Percentiles rank a stretch among this genome's conserved stretches.
phyloP scores from a whole-genome alignment of 495 filamentous ascomycete genomes.

The Darksidea phi region DNA sequence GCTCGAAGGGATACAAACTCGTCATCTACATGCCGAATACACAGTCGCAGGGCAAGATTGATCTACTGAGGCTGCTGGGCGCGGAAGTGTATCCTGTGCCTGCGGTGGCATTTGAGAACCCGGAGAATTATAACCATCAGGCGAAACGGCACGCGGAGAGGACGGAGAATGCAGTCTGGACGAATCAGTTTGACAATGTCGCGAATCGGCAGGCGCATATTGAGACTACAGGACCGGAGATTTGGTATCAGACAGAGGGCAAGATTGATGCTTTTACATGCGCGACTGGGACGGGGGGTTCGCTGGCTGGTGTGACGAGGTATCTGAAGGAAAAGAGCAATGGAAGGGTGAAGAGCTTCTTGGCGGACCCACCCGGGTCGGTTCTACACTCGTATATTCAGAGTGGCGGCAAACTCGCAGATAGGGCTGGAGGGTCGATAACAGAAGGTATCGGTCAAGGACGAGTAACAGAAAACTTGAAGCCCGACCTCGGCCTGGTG shows the following conservation, averaged over 20 bases:
- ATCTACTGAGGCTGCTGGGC: conserved; percentile 83
- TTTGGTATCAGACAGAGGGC: conserved; percentile 90
- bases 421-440: conserved; percentile 84
- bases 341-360: conserved; percentile 80
- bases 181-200: conserved; percentile 96
- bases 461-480: conserved; percentile 89
- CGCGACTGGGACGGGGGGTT: conserved; percentile 89
- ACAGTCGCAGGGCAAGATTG: conserved; percentile 96
- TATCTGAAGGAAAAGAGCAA: conserved; percentile 83
- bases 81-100: conserved; percentile 99
- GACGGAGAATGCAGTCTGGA: conserved; percentile 92
- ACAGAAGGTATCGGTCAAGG: conserved; percentile 98
- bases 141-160: conserved; percentile 82
- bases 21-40: conserved; percentile 99
- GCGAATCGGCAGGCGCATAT: conserved; percentile 93
- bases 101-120: conserved; percentile 93
- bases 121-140: conserved; percentile 97
- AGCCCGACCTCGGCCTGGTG: conserved; percentile 77
- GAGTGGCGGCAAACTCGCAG: conserved; percentile 75
- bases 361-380: conserved; percentile 90
- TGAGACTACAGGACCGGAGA: conserved; percentile 94
- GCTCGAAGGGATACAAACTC: conserved; percentile 85
- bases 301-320: conserved; percentile 82
- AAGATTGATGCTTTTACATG: conserved; percentile 93
- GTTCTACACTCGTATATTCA: conserved; percentile 90